Conservation (phyloP, 306 rosid genomes). For the Arachis stenosperma region DNA sequence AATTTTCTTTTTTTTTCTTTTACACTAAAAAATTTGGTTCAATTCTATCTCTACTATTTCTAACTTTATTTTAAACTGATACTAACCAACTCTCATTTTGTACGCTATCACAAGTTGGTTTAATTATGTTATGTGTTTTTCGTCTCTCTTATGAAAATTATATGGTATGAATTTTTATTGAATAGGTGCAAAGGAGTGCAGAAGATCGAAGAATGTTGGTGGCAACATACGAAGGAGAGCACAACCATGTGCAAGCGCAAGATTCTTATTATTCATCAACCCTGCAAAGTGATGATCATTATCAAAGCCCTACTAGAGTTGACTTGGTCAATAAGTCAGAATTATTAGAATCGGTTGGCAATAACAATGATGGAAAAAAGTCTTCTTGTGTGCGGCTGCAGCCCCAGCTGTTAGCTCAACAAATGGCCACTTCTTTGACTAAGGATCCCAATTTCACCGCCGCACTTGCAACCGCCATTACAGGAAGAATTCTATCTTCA, state of each 20-base stretch:
- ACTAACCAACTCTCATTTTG: too few relatives aligned
- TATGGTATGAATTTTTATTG: neutral
- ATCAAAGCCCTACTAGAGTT: neutral
- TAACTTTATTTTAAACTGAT: too few relatives aligned
- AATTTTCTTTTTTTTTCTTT: too few relatives aligned
- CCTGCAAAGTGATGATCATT: constrained; percentile 28
- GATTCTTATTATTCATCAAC: constrained; percentile 32
- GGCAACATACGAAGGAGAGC: constrained; percentile 91
- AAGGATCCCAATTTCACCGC: constrained; percentile 73
- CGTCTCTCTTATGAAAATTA: neutral
- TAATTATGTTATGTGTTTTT: neutral
- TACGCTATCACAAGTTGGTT: too few relatives aligned
- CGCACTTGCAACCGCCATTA: constrained; percentile 73
- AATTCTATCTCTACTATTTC: too few relatives aligned
- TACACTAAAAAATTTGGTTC: too few relatives aligned
- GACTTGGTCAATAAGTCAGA: constrained; percentile 42
- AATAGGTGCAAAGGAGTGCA: constrained; percentile 86
- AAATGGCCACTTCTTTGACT: constrained; percentile 86
- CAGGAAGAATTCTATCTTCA: constrained; percentile 48
- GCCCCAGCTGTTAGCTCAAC: constrained; percentile 60
- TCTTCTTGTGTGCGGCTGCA: constrained; percentile 27
- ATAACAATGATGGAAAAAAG: constrained; percentile 15
- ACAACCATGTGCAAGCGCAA: constrained; percentile 58
- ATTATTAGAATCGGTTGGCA: neutral
- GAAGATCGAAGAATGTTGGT: constrained; percentile 72